Evolutionary conservation across 257 asterid genomes (phyloP).

Genomic region (Vinca minor): DNA sequence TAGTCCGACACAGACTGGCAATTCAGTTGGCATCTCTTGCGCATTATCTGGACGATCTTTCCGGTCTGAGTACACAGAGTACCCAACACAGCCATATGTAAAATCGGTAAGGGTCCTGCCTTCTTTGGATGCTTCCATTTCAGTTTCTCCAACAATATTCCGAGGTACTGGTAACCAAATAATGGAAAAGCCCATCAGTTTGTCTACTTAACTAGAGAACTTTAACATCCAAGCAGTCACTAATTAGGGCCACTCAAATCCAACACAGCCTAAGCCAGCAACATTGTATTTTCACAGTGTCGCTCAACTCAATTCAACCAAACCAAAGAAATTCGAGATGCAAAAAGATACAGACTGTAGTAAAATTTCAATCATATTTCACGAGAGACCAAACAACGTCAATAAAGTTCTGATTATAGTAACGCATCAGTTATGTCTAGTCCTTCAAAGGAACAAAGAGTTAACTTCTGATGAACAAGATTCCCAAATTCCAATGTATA

Average conservation of each 20-base stretch:
- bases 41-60: constrained; percentile 34
- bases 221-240: neutral
- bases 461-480: neutral
- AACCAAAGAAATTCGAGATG: neutral
- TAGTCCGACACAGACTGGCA: constrained; percentile 80
- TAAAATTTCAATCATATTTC: neutral
- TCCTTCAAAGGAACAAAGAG: neutral
- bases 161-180: constrained; percentile 54
- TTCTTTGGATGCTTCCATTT: constrained; percentile 60
- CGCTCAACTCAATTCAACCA: neutral
- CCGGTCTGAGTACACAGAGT: constrained; percentile 57
- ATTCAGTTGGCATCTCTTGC: constrained; percentile 40
- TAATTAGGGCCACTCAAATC: neutral
- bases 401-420: neutral
- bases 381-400: neutral
- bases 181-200: constrained; percentile 3
- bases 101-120: constrained; percentile 69
- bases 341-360: neutral
- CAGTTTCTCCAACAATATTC: constrained; percentile 54
- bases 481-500: neutral
- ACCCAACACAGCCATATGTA: constrained; percentile 78
- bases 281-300: neutral
- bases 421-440: neutral
- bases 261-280: neutral
- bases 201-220: neutral